A percentile compares a stretch with the other conserved stretches of the same genome.
Evolutionary conservation across 2,329 filamentous ascomycete genomes (phyloP).

Genomic region (Colletotrichum australisinense): DNA sequence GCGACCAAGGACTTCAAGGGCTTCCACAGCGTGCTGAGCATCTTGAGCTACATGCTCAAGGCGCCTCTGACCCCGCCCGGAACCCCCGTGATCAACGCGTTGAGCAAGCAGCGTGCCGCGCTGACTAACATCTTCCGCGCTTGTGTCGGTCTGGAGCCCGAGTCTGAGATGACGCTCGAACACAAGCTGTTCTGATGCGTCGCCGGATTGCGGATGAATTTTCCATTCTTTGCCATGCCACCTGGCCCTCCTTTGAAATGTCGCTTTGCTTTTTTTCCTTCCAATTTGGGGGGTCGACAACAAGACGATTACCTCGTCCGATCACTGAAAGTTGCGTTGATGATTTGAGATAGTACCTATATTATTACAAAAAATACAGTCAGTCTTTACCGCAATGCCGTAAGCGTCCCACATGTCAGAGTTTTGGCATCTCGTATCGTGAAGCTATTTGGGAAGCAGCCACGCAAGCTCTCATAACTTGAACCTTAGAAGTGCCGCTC

Average conservation of each 20-base stretch:
- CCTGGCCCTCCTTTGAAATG: neutral
- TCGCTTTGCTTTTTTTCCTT: neutral
- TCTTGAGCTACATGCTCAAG: conserved; percentile 99
- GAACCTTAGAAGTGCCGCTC: neutral
- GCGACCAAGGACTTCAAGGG: conserved; percentile 80
- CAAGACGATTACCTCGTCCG: neutral
- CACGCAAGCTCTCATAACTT: conserved; percentile 3
- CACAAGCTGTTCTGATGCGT: conserved; percentile 87
- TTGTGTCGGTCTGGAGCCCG: conserved; percentile 94
- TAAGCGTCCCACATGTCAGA: conserved; percentile 22
- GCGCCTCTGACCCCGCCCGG: conserved; percentile 94
- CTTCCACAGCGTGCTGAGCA: conserved; percentile 96
- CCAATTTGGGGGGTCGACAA: neutral
- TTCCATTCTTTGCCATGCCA: conserved; percentile 22
- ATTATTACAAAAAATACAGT: conserved; percentile 16
- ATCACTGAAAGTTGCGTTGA: neutral
- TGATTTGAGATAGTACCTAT: neutral
- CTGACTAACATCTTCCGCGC: conserved; percentile 99
- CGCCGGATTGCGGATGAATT: neutral
- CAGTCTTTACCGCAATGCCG: conserved; percentile 27
- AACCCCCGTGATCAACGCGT: conserved; percentile 93
- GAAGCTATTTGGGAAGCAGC: neutral
- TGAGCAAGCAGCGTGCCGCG: conserved; percentile 94
- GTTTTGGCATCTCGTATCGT: conserved; percentile 6
- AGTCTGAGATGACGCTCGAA: conserved; percentile 99